Evolutionary conservation across 1,284 basidiomycete genomes (phyloP).

Genomic region (Austropuccinia psidii): DNA sequence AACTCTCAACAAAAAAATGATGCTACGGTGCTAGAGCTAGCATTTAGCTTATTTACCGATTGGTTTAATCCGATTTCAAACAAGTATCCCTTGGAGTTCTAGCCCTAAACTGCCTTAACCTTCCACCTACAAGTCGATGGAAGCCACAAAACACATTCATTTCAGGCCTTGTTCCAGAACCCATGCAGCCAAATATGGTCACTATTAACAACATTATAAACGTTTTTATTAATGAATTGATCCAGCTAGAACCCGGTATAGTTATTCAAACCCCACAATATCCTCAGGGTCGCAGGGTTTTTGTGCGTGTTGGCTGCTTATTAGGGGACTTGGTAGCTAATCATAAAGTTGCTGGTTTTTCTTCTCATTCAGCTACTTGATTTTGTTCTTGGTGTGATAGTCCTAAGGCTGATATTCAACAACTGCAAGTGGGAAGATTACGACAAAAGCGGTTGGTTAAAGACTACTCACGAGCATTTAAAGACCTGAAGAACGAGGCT

Average conservation of each 20-base stretch:
- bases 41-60: neutral
- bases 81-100: neutral
- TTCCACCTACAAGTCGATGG: neutral
- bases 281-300: neutral
- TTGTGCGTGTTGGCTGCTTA: neutral
- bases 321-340: neutral
- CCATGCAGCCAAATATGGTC: neutral
- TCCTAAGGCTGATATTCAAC: neutral
- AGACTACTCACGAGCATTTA: neutral
- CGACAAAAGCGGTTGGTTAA: too few relatives aligned
- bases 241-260: neutral
- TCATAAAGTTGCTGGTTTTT: conserved; percentile 4
- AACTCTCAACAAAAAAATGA: too few relatives aligned
- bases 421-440: too few relatives aligned
- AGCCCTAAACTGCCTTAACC: neutral
- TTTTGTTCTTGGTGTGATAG: neutral
- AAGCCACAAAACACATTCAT: neutral
- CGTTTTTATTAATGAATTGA: neutral
- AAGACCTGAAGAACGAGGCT: too few relatives aligned
- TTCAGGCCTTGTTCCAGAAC: neutral
- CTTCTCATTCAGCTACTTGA: neutral
- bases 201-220: neutral
- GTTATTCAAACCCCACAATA: neutral
- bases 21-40: neutral
- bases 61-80: neutral